phyloP scores from a whole-genome alignment of 2,329 filamentous ascomycete species.

The Onygenales sp. region DNA sequence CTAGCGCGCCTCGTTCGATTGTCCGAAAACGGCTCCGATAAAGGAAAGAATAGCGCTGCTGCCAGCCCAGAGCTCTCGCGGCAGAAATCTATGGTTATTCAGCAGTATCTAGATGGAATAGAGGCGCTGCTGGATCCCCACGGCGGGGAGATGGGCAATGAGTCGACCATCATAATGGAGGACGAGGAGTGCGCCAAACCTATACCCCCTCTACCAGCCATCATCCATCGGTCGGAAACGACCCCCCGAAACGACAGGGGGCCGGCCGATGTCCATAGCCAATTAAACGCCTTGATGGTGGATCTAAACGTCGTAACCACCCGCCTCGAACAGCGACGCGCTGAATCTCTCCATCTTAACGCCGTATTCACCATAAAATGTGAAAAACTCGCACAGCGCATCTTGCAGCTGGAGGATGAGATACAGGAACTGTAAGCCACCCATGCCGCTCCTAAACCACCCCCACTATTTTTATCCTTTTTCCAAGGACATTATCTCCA shows the following conservation, averaged over 20 bases:
- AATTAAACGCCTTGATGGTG: background rate
- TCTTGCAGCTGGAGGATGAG: slow-evolving; percentile 51
- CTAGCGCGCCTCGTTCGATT: slow-evolving; percentile 24
- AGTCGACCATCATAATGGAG: background rate
- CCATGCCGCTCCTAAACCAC: background rate
- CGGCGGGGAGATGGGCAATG: background rate
- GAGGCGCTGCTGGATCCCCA: slow-evolving; percentile 22
- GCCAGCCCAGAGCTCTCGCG: background rate
- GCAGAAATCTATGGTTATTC: background rate
- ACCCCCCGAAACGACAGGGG: background rate
- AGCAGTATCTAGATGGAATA: slow-evolving; percentile 23
- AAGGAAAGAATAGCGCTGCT: background rate
- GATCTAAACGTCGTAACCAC: slow-evolving; percentile 12
- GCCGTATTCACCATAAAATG: slow-evolving; percentile 49
- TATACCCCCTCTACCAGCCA: background rate
- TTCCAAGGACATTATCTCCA: background rate
- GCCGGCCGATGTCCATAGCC: no score
- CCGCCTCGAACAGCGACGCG: slow-evolving; percentile 19
- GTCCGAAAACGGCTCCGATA: background rate
- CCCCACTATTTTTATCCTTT: background rate
- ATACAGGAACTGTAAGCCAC: slow-evolving; percentile 46
- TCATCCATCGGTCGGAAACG: background rate
- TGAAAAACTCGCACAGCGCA: slow-evolving; percentile 48
- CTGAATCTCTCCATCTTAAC: slow-evolving; percentile 48
- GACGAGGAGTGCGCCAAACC: background rate